Percentiles rank a stretch among this genome's conserved stretches.
Conservation (phyloP, 345 rosid genomes). For the Eucalyptus curtisii region DNA sequence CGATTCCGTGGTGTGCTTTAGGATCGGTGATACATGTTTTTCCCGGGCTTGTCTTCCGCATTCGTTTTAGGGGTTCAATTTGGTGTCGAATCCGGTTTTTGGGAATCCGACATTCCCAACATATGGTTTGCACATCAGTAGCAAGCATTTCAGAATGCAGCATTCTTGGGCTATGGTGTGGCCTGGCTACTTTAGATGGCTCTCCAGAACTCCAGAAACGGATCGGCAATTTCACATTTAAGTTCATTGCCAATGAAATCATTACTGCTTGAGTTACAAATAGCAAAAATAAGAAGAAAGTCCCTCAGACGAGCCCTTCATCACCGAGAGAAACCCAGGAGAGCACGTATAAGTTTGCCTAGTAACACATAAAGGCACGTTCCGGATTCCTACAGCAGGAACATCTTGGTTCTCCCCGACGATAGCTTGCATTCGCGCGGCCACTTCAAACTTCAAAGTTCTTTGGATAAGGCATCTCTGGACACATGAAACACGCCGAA, state of each 20-base stretch:
- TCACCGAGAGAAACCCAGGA: neutral
- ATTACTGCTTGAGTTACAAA: neutral
- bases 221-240: neutral
- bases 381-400: slow-evolving; percentile 40
- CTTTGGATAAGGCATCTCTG: slow-evolving; percentile 86
- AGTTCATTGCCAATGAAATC: neutral
- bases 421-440: slow-evolving; percentile 64
- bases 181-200: neutral
- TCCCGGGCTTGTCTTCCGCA: too few relatives aligned
- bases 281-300: neutral
- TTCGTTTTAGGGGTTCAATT: too few relatives aligned
- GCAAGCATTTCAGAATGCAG: neutral
- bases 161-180: neutral
- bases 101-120: too few relatives aligned
- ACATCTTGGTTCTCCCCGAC: slow-evolving; percentile 76
- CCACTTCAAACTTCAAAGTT: slow-evolving; percentile 68
- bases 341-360: neutral
- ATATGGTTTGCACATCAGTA: neutral
- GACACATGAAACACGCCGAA: neutral
- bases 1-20: too few relatives aligned
- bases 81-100: too few relatives aligned
- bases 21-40: too few relatives aligned
- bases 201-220: neutral
- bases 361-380: neutral
- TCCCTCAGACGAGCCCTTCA: neutral